Evolutionary conservation across 257 asterid genomes (phyloP).

Genomic region (Solanum peruvianum): DNA sequence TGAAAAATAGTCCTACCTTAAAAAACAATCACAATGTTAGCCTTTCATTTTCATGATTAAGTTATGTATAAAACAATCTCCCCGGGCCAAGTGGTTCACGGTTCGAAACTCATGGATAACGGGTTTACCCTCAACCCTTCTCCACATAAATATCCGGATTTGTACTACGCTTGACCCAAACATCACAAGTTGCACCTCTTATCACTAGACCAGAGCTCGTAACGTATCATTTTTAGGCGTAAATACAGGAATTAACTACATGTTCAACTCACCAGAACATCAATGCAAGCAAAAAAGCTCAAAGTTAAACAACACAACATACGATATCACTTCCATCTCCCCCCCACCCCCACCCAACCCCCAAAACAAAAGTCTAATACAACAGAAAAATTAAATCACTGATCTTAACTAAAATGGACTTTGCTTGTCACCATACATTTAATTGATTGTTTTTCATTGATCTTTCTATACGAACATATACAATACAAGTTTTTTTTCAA

Average conservation of each 20-base stretch:
- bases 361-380: not conserved
- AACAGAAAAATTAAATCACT: not conserved
- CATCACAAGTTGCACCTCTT: not conserved
- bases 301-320: not conserved
- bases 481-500: not conserved
- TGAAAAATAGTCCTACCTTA: not conserved
- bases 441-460: not conserved
- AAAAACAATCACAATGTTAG: not conserved
- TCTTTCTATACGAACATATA: not conserved
- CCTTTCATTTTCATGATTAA: not conserved
- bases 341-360: not conserved
- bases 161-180: not conserved
- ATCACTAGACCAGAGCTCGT: not conserved
- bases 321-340: not conserved
- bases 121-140: not conserved
- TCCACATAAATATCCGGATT: not conserved
- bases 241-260: not conserved
- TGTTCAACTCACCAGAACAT: not conserved
- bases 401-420: not conserved
- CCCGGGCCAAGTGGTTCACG: not conserved
- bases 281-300: not conserved
- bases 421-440: not conserved
- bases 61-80: not conserved
- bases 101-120: not conserved
- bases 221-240: not conserved